These are phyloP conservation scores for Fragilaria radians DNA, from an alignment of 108 stramenopile species.

Conservation along the genomic window DNA sequence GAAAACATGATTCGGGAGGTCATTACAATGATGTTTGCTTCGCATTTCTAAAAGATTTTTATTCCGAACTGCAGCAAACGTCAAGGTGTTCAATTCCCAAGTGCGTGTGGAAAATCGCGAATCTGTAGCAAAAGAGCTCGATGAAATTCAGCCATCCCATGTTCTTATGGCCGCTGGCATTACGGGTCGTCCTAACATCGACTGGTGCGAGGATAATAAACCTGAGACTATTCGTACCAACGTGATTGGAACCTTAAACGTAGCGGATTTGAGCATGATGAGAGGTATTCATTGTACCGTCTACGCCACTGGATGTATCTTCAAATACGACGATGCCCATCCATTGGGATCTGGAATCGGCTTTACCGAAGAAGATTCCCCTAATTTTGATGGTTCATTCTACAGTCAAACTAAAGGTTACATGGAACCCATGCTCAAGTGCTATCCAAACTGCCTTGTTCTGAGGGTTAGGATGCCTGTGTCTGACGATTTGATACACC, in stretches of 20 bases:
- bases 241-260: conserved; percentile 94
- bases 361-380: conserved; percentile 93
- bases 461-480: conserved; percentile 99
- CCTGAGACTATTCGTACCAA: conserved; percentile 95
- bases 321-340: conserved; percentile 95
- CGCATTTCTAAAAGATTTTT: neutral
- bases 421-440: conserved; percentile 94
- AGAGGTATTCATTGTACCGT: conserved; percentile 94
- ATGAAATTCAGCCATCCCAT: conserved; percentile 89
- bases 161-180: conserved; percentile 97
- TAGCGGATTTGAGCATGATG: conserved; percentile 85
- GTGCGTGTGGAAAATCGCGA: conserved; percentile 92
- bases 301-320: conserved; percentile 99
- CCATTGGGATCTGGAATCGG: conserved; percentile 88
- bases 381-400: conserved; percentile 98
- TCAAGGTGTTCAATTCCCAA: conserved; percentile 81
- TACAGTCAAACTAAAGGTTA: conserved; percentile 98
- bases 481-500: conserved; percentile 92
- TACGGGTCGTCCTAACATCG: conserved; percentile 99
- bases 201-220: conserved; percentile 99
- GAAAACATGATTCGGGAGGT: neutral
- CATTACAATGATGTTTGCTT: no score
- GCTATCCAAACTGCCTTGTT: conserved; percentile 81
- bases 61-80: conserved; percentile 22
- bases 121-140: conserved; percentile 83